A percentile compares a stretch with the other conserved stretches of the same genome.
phyloP scores from a whole-genome alignment of 2,329 filamentous ascomycete species.

The Rutstroemia sp. region DNA sequence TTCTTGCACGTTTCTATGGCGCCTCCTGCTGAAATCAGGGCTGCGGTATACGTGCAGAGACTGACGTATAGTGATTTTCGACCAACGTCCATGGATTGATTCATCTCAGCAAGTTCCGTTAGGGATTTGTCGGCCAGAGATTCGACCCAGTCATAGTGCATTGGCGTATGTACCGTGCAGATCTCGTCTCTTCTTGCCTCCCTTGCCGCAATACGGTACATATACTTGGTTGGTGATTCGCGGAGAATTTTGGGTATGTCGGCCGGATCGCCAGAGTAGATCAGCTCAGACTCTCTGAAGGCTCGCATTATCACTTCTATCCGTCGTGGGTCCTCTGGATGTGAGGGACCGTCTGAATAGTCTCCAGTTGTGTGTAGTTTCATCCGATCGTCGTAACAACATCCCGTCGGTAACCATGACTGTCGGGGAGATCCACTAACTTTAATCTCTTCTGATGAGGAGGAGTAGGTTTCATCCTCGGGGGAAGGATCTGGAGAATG shows the following conservation, averaged over 20 bases:
- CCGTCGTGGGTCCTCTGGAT: slow-evolving; percentile 87
- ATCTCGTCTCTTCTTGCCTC: slow-evolving; percentile 75
- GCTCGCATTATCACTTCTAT: slow-evolving; percentile 92
- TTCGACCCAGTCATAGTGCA: slow-evolving; percentile 74
- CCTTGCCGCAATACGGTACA: slow-evolving; percentile 73
- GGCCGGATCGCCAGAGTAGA: slow-evolving; percentile 53
- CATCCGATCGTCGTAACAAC: slow-evolving; percentile 93
- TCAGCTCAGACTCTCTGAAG: slow-evolving; percentile 72
- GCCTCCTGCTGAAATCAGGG: slow-evolving; percentile 78
- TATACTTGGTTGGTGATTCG: slow-evolving; percentile 50
- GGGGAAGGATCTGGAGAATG: slow-evolving; percentile 9
- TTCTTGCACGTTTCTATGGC: slow-evolving; percentile 93
- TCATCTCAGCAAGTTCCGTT: slow-evolving; percentile 61
- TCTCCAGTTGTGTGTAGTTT: slow-evolving; percentile 87
- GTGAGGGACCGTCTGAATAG: slow-evolving; percentile 65
- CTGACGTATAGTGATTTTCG: slow-evolving; percentile 80
- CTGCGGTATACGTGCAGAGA: slow-evolving; percentile 70
- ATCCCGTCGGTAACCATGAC: slow-evolving; percentile 54
- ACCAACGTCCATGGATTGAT: slow-evolving; percentile 51
- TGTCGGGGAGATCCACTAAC: slow-evolving; percentile 9
- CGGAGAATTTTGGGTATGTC: slow-evolving; percentile 46
- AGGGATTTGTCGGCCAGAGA: slow-evolving; percentile 45
- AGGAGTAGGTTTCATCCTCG: slow-evolving; percentile 13
- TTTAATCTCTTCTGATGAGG: slow-evolving; percentile 10
- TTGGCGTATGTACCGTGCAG: slow-evolving; percentile 66